Evolutionary conservation across 768 basidiomycete species (phyloP).

Genomic region (Kwoniella dejecticola): DNA sequence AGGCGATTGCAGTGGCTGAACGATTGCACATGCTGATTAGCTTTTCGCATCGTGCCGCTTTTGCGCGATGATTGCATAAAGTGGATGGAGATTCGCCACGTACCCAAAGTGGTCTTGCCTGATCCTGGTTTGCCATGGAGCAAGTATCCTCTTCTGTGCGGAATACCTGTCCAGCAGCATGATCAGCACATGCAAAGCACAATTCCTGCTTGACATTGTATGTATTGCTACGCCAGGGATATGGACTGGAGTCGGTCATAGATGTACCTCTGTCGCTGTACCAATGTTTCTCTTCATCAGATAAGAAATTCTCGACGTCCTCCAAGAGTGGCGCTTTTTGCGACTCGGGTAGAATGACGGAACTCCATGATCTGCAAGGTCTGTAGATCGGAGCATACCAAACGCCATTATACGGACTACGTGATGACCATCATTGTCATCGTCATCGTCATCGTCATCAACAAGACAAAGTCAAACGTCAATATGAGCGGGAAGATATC

Average conservation of each 20-base stretch:
- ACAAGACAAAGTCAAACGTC: not conserved
- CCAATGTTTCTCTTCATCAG: conserved; percentile 37
- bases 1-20: conserved; percentile 66
- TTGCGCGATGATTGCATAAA: too few relatives aligned
- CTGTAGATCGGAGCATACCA: conserved; percentile 36
- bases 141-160: conserved; percentile 48
- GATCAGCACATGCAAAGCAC: too few relatives aligned
- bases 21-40: not conserved
- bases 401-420: conserved; percentile 5
- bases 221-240: too few relatives aligned
- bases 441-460: too few relatives aligned
- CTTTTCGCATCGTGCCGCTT: too few relatives aligned
- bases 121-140: conserved; percentile 44
- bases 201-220: too few relatives aligned
- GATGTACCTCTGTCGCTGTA: conserved; percentile 48
- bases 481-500: not conserved
- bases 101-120: conserved; percentile 44
- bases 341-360: conserved; percentile 43
- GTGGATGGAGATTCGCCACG: too few relatives aligned
- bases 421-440: too few relatives aligned
- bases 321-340: conserved; percentile 40
- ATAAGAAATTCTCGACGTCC: conserved; percentile 48
- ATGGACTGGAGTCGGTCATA: too few relatives aligned
- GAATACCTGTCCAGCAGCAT: conserved; percentile 38
- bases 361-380: conserved; percentile 39